These are phyloP conservation scores for Firmiana major DNA, from an alignment of 345 rosid species.

Conservation along the genomic window DNA sequence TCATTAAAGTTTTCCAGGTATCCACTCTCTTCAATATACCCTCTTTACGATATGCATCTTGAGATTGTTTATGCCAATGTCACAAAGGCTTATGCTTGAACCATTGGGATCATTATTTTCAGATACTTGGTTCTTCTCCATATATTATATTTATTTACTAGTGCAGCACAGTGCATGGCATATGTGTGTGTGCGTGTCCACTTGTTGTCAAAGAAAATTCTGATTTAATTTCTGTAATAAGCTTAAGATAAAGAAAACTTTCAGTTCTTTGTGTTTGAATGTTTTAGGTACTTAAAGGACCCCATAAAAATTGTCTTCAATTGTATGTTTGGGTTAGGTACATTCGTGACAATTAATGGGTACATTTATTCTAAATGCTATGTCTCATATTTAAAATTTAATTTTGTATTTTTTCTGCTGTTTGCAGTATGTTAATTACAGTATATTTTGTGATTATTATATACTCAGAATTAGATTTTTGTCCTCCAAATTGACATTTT, in stretches of 20 bases:
- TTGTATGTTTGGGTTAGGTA: background rate
- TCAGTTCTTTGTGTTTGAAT: slow-evolving; percentile 2
- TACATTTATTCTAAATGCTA: background rate
- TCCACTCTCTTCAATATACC: slow-evolving; percentile 11
- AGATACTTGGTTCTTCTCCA: background rate
- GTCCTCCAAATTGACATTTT: background rate
- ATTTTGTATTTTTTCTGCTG: background rate
- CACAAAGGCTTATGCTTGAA: background rate
- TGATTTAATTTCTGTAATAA: background rate
- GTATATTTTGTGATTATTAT: background rate
- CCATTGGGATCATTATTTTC: background rate
- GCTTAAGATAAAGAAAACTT: background rate
- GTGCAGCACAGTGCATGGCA: background rate
- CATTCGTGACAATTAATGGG: no score
- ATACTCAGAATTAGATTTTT: background rate
- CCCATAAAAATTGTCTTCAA: background rate
- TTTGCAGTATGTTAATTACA: background rate
- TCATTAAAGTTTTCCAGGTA: slow-evolving; percentile 98
- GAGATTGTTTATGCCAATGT: background rate
- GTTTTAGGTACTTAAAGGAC: background rate
- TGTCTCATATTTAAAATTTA: background rate
- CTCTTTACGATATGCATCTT: background rate
- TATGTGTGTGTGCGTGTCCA: background rate
- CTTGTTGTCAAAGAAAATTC: background rate
- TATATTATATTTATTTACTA: background rate